Base-by-base conservation (phyloP, 495 filamentous ascomycete genomes). In the Penicillium fimorum region DNA sequence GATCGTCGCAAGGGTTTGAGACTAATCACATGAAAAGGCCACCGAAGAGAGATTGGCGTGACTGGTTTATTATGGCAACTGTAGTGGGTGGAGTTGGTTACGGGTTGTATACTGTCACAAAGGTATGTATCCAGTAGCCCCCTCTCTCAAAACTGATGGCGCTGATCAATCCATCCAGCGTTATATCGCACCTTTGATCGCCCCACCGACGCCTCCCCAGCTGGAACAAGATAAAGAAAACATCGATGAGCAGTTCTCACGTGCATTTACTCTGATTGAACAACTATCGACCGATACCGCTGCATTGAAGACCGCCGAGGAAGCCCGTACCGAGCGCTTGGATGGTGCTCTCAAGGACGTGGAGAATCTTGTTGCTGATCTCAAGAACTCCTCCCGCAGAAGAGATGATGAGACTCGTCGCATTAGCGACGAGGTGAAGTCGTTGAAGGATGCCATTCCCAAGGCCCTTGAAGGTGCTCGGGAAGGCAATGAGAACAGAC, bases 51-150 rank as follows among this genome's bases (percentile, higher is more conserved):
- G 94, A 99, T 70, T 99, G 94, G 94, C 82, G 94, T 46, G 94
- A 99, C 64, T 97, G 90, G 88, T 99, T 97, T 68, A 96, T 97
- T 61, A 91, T 96, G 89, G 92, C 92, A 9, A 97, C 92, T 0
- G 87, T 96, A 9, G 86, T 93, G 58, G 87, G 89, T 41, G 90
- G 91, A 38, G 85, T 95, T 4, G 80, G 89, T 8, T 96, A 95
- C 64, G 92, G 90, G 3, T 69, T 94, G n/a, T 97, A 91, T 67
- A 83, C 84, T 62, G 81, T 96, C 10, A 86, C 90, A 55, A 96
- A 96, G 83, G 88, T 88, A 67, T 53, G 88, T 88, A 67, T 54
- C 43, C 50, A 11, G 11, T 38, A 2, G 40, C 17, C 20, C 25
- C 51, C 5, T 30, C n/a, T 30, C 38, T 25, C 13, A 11, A 29